phyloP scores from a whole-genome alignment of 257 asterid genomes.

The Petrea volubilis region DNA sequence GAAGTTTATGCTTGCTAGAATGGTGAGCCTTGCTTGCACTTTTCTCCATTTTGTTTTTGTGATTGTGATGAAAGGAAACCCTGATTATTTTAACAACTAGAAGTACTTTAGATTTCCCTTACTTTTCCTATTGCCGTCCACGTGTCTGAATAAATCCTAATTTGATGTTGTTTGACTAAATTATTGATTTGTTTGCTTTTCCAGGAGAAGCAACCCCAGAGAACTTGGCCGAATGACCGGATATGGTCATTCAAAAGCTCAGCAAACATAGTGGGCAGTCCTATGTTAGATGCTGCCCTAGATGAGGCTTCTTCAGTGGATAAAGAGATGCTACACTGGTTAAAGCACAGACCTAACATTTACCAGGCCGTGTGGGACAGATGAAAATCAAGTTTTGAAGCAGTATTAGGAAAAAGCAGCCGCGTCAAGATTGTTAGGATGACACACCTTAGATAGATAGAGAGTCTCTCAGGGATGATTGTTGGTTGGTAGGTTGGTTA shows the following conservation, averaged over 20 bases:
- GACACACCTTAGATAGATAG: slow-evolving; percentile 13
- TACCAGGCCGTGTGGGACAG: slow-evolving; percentile 93
- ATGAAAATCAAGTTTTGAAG: slow-evolving; percentile 61
- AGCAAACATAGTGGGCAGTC: slow-evolving; percentile 73
- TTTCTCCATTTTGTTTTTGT: neutral
- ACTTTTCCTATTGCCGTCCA: no score
- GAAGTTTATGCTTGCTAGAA: slow-evolving; percentile 82
- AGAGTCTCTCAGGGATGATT: slow-evolving; percentile 9
- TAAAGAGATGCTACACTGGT: slow-evolving; percentile 87
- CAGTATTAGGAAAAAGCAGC: slow-evolving; percentile 25
- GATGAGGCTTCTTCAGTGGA: slow-evolving; percentile 52
- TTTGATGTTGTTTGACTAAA: neutral
- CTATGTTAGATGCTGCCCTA: slow-evolving; percentile 79
- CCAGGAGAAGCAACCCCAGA: slow-evolving; percentile 92
- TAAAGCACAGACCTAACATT: slow-evolving; percentile 72
- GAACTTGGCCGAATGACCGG: slow-evolving; percentile 89
- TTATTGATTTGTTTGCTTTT: neutral
- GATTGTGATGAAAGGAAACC: neutral
- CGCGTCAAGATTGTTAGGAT: slow-evolving; percentile 29
- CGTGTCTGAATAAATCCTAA: no score
- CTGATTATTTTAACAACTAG: neutral
- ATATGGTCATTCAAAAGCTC: slow-evolving; percentile 84
- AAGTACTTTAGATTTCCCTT: no score
- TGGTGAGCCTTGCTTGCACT: slow-evolving; percentile 50
- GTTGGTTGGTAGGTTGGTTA: slow-evolving; percentile 6